Evolutionary conservation across 768 basidiomycete species (phyloP), one percentile per base, ranked within the genome.

Genomic region (Phaeotremella fagi): DNA sequence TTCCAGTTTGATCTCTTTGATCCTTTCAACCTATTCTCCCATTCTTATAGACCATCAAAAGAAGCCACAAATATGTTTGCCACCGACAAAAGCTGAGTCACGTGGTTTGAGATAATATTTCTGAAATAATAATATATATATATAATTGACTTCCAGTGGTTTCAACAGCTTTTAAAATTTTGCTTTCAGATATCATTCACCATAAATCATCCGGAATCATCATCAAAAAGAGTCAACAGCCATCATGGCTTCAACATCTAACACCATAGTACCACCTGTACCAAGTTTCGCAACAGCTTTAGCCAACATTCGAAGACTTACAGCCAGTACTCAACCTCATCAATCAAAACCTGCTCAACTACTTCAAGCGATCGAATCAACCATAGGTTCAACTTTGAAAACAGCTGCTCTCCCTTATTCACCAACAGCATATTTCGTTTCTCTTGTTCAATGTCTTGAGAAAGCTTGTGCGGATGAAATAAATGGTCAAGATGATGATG

Each of bases 391-490:
- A 12, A 49, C 63, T 3, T 58, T 71, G 20, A 38, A 45, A 14
- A 48, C 52, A 20, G 51, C 54, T 12, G 52, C 70, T 3, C 61
- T 70, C 1, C 60, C 72, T 26, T 59, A 88, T 85, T 35, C 81
- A 85, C 80, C 92, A 5, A 90, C 90, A 1, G 94, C 95, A 26
- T 98, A 97, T 78, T 95, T 92, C 75, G 88, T 90, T n/a, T 85
- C 87, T 1, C 58, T 76, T 16, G 55, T 68, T 11, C 60, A 61
- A 53, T 72, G 69, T 33, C 59, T 74, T 16, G 64, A 66, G 25
- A 68, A 65, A 41, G 71, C 73, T 23, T 54, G 52, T 44, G 59
- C 60, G 2, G 65, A 66, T 25, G 57, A 70, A 20, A 55, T 67
- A 3, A 63, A 80, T 79, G 62, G 63, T 71, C 50, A 72, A 68